Evolutionary conservation across 331 rosid genomes (phyloP).

Genomic region (Spiraea crenata): DNA sequence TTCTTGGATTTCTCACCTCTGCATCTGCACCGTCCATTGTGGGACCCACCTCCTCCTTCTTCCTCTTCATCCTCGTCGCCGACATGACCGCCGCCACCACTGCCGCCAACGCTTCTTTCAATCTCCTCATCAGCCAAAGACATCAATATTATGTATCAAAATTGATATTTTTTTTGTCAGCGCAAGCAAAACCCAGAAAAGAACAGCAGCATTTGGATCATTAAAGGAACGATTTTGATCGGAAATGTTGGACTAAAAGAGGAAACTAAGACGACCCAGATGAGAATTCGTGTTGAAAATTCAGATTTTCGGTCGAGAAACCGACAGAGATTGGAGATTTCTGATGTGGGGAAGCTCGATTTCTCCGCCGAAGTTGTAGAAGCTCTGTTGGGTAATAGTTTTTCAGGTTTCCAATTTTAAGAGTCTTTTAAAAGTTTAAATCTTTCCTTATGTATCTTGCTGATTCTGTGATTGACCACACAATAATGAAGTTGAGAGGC

Average conservation of each 20-base stretch:
- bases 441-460: neutral
- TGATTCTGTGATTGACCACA: neutral
- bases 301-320: neutral
- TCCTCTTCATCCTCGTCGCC: constrained; percentile 30
- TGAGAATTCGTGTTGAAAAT: constrained; percentile 10
- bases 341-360: constrained; percentile 2
- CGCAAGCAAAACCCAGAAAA: neutral
- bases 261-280: neutral
- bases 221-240: constrained; percentile 1
- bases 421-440: neutral
- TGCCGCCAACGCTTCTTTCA: constrained; percentile 29
- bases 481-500: neutral
- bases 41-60: constrained; percentile 19
- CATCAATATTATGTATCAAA: constrained; percentile 36
- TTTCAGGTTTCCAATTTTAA: neutral
- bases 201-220: constrained; percentile 5
- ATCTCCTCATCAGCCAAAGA: constrained; percentile 52
- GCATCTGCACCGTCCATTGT: constrained; percentile 20
- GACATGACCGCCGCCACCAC: constrained; percentile 28
- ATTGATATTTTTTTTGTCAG: neutral
- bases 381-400: neutral
- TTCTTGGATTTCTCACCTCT: constrained; percentile 27
- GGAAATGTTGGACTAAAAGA: constrained; percentile 1
- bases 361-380: constrained; percentile 13
- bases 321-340: neutral